phyloP scores from a whole-genome alignment of 2,329 filamentous ascomycete species.

The Dactylellina cionopaga region DNA sequence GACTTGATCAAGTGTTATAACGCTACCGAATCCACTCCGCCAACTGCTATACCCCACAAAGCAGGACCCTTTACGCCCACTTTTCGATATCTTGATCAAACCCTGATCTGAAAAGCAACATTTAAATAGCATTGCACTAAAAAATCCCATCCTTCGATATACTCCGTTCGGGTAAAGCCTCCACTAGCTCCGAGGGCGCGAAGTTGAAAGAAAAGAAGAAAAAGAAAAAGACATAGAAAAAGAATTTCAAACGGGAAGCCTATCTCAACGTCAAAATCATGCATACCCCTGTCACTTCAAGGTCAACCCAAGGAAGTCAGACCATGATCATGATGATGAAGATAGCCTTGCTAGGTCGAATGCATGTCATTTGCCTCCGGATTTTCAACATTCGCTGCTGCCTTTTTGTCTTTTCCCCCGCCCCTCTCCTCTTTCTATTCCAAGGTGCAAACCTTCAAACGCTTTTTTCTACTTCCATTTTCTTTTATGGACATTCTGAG shows the following conservation, averaged over 20 bases:
- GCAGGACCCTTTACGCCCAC: conserved; percentile 38
- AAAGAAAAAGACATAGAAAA: conserved; percentile 11
- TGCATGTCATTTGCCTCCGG: conserved; percentile 29
- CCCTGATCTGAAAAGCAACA: not conserved
- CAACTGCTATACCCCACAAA: conserved; percentile 18
- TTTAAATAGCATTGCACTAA: too few relatives aligned
- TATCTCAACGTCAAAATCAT: conserved; percentile 47
- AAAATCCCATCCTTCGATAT: too few relatives aligned
- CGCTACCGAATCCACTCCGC: not conserved
- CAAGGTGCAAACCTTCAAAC: not conserved
- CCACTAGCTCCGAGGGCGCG: conserved; percentile 27
- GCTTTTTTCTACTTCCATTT: not conserved
- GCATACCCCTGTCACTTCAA: conserved; percentile 22
- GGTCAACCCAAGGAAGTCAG: conserved; percentile 43
- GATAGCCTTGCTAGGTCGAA: too few relatives aligned
- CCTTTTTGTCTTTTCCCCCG: too few relatives aligned
- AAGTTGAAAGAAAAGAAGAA: too few relatives aligned
- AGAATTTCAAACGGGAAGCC: conserved; percentile 38
- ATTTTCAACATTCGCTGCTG: conserved; percentile 16
- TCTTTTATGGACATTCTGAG: not conserved
- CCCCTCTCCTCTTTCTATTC: conserved; percentile 7
- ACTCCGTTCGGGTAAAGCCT: conserved; percentile 46
- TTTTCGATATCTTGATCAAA: conserved; percentile 4
- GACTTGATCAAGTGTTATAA: conserved; percentile 14
- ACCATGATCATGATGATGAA: conserved; percentile 35